Evolutionary conservation across 441 rosid species (phyloP), one percentile per base, ranked within the genome.

Genomic region (Theobroma grandiflorum): DNA sequence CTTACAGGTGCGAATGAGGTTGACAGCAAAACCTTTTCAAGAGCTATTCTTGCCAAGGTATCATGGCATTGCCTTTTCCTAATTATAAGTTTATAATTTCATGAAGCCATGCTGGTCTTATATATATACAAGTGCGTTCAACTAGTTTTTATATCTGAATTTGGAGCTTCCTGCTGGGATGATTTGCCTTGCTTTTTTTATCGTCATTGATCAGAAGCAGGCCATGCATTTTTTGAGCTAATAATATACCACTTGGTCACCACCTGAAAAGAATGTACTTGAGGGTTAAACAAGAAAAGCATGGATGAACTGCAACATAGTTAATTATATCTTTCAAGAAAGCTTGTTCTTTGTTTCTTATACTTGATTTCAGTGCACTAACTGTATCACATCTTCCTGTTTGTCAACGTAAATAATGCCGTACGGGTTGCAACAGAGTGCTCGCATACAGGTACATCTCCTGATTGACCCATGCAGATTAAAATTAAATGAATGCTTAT

Each of bases 41-140:
- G 99, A 87, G 97, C 99, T 61, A 95, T 97, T 81, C 96, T 95
- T 18, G 99, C 99, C 63, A 95, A 94, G 98, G 99, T 97, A 83
- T 6, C 7, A 50, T 53, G 5, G 7, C 9, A 14, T 22, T 52
- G 33, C 18, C 45, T 72, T 72, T 42, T 20, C 31, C 14, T 26
- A 1, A 59, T 33, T 33, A 71, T 0, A 2, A 3, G 6, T 7
- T 49, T 5, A 69, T 70, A 7, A 70, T 33, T 70, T 7, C 20
- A 15, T 15, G 2, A 62, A 62, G 40, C 15, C 20, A 0, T 47
- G 3, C 1, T 14, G 16, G 8, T 52, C 14, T n/a, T n/a, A 9
- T 22, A 26, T 26, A n/a, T 42, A 42, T n/a, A 52, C 58, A 52
- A 52, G 20, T 4, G 58, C 4, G 6, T n/a, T 62, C n/a, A 11